phyloP scores from a whole-genome alignment of 1,284 basidiomycete genomes.

The Hymenochaete sp. region DNA sequence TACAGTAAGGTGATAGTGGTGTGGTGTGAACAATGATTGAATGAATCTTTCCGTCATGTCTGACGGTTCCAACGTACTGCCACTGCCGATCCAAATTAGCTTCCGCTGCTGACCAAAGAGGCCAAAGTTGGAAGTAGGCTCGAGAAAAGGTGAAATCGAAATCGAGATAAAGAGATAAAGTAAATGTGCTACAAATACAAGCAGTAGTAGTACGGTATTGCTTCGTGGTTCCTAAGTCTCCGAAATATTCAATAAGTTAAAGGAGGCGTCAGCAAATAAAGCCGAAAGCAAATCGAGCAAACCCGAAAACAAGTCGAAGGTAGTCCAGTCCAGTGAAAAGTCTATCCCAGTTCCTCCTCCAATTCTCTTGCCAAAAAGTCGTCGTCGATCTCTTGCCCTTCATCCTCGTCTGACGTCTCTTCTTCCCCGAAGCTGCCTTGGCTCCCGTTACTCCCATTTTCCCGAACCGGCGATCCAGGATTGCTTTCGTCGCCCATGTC shows the following conservation, averaged over 20 bases:
- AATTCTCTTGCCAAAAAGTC: conserved; percentile 69
- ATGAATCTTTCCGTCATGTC: too few relatives aligned
- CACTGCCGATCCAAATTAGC: too few relatives aligned
- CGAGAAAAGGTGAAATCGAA: too few relatives aligned
- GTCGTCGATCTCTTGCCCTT: conserved; percentile 53
- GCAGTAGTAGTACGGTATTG: too few relatives aligned
- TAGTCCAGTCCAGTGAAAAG: neutral
- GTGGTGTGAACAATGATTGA: too few relatives aligned
- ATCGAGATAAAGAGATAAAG: too few relatives aligned
- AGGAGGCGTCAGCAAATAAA: conserved; percentile 1
- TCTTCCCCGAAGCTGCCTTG: conserved; percentile 25
- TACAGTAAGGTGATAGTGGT: too few relatives aligned
- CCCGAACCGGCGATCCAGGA: conserved; percentile 21
- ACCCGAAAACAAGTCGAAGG: neutral
- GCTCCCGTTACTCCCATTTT: conserved; percentile 18
- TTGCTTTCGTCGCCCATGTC: conserved; percentile 21
- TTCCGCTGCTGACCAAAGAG: too few relatives aligned
- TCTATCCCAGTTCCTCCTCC: conserved; percentile 62
- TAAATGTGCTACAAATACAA: too few relatives aligned
- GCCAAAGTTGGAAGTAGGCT: too few relatives aligned
- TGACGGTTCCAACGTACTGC: too few relatives aligned
- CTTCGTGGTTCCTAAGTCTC: too few relatives aligned
- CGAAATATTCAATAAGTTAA: conserved; percentile 12
- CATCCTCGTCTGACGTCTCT: conserved; percentile 29
- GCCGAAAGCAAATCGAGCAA: conserved; percentile 1